Conservation (phyloP, 2,329 filamentous ascomycete genomes). For the Ceratocystis albifundus region DNA sequence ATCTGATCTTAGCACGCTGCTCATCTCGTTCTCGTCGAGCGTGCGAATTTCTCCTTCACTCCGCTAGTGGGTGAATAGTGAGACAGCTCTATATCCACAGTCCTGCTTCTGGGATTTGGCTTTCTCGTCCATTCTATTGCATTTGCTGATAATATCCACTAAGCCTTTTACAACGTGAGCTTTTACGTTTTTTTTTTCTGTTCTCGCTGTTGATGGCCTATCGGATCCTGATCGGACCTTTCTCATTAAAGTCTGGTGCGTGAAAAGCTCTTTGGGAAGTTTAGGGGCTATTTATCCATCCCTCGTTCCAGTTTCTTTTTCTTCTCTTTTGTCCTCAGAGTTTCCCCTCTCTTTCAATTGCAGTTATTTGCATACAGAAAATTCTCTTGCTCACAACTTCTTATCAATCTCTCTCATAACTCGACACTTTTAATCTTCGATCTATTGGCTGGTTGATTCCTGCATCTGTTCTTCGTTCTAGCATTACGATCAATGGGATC, state of each 20-base stretch:
- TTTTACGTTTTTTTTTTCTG: constrained; percentile 1
- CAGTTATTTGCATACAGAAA: background rate
- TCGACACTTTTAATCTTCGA: no score
- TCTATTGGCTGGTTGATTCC: background rate
- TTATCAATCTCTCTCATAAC: constrained; percentile 21
- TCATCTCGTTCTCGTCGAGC: constrained; percentile 16
- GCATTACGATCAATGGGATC: constrained; percentile 21
- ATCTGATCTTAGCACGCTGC: constrained; percentile 31
- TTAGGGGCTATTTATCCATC: background rate
- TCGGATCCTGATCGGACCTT: constrained; percentile 20
- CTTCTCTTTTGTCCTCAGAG: background rate
- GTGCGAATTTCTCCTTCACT: constrained; percentile 1
- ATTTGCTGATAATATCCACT: background rate
- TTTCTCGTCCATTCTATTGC: background rate
- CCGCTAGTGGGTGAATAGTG: background rate
- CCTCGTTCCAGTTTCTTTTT: background rate
- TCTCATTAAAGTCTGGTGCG: background rate
- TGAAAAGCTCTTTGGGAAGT: background rate
- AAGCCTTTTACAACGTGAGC: background rate
- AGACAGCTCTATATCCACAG: no score
- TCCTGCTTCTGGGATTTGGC: background rate
- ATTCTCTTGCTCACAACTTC: background rate
- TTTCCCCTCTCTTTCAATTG: background rate
- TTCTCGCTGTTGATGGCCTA: constrained; percentile 7
- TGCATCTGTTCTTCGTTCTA: background rate